Conservation (phyloP, 2,329 filamentous ascomycete species). For the Epichloe festucae region DNA sequence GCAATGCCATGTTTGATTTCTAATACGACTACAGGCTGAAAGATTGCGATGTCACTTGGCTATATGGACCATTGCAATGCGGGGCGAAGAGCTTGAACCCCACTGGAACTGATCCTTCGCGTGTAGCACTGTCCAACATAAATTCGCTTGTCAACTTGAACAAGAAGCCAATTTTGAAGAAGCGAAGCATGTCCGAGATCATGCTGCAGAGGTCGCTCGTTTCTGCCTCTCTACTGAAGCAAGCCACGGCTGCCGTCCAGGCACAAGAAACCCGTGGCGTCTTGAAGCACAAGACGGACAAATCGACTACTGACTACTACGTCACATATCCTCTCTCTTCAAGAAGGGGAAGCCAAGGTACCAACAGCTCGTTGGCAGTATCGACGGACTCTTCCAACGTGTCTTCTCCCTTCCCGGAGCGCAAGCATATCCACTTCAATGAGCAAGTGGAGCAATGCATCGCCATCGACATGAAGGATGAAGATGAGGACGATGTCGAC, state of each 20-base stretch:
- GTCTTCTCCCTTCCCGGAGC: constrained; percentile 48
- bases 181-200: constrained; percentile 88
- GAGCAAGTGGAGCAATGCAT: constrained; percentile 94
- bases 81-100: constrained; percentile 44
- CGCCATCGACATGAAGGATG: constrained; percentile 75
- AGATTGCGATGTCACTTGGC: constrained; percentile 93
- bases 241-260: constrained; percentile 75
- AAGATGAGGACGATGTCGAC: constrained; percentile 58
- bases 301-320: constrained; percentile 59
- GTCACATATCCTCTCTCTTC: constrained; percentile 51
- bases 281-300: constrained; percentile 43
- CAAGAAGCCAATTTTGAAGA: constrained; percentile 91
- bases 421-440: constrained; percentile 90
- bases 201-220: constrained; percentile 86
- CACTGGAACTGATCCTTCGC: constrained; percentile 27
- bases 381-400: constrained; percentile 61
- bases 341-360: constrained; percentile 47
- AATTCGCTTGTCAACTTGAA: constrained; percentile 50
- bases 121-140: constrained; percentile 35
- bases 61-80: constrained; percentile 84
- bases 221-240: constrained; percentile 76
- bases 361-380: constrained; percentile 47
- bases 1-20: constrained; percentile 3
- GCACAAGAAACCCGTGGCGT: constrained; percentile 55
- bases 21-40: constrained; percentile 59